Evolutionary conservation across 768 basidiomycete species (phyloP).

Genomic region (Mycena polygramma): DNA sequence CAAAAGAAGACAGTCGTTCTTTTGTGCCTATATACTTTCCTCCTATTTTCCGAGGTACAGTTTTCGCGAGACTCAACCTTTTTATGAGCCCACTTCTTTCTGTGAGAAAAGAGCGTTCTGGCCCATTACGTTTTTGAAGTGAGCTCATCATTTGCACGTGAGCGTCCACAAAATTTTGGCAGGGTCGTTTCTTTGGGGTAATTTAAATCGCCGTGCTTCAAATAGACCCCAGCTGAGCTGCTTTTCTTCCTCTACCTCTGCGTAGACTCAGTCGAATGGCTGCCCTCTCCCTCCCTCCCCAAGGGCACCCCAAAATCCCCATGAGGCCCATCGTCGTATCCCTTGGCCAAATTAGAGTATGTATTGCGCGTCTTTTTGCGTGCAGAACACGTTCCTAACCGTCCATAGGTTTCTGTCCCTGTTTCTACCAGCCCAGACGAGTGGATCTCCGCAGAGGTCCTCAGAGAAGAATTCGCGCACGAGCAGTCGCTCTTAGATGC

Average conservation of each 20-base stretch:
- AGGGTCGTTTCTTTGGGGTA: constrained; percentile 16
- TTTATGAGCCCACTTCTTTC: too few relatives aligned
- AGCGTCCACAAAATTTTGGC: constrained; percentile 18
- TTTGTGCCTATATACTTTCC: too few relatives aligned
- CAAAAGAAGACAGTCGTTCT: too few relatives aligned
- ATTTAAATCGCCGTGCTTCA: neutral
- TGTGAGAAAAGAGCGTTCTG: too few relatives aligned
- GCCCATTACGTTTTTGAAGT: too few relatives aligned
- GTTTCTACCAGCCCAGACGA: constrained; percentile 85
- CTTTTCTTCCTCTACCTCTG: constrained; percentile 18
- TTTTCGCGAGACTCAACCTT: too few relatives aligned
- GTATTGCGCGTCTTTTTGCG: constrained; percentile 39
- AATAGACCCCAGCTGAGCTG: neutral
- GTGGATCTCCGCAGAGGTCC: constrained; percentile 94
- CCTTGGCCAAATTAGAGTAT: constrained; percentile 65
- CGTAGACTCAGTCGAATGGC: constrained; percentile 25
- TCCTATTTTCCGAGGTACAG: too few relatives aligned
- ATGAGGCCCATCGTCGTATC: constrained; percentile 65
- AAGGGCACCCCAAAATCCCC: constrained; percentile 47
- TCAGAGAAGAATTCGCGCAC: constrained; percentile 89
- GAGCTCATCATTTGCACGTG: too few relatives aligned
- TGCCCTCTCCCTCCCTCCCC: neutral
- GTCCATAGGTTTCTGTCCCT: constrained; percentile 81
- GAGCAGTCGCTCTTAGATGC: constrained; percentile 69
- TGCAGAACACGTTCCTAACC: constrained; percentile 20